A percentile compares a stretch with the other conserved stretches of the same genome.
These are phyloP conservation scores for Phytopythium helicoides DNA, from an alignment of 352 stramenopile species.

Conservation along the genomic window DNA sequence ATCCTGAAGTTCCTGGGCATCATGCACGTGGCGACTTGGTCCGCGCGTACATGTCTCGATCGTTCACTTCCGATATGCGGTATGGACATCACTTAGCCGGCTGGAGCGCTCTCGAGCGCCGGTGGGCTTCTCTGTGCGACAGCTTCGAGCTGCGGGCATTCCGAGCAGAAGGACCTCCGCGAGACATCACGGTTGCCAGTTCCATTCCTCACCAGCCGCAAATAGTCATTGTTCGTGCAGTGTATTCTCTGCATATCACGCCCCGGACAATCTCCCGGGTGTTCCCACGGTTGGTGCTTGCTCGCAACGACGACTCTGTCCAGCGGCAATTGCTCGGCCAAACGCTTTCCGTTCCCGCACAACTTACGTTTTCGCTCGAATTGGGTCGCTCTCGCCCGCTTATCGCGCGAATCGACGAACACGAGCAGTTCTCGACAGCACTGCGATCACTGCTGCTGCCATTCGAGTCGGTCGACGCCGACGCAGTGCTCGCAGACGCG, in stretches of 20 bases:
- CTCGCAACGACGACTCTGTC: background rate
- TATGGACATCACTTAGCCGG: slow-evolving; percentile 6
- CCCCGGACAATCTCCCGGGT: background rate
- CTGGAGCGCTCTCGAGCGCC: slow-evolving; percentile 3
- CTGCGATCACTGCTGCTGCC: slow-evolving; percentile 2
- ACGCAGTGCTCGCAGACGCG: slow-evolving; percentile 4
- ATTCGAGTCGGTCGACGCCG: background rate
- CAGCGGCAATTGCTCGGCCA: background rate
- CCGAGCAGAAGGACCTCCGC: background rate
- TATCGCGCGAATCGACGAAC: slow-evolving; percentile 5
- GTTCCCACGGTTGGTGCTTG: background rate
- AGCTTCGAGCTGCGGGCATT: slow-evolving; percentile 4
- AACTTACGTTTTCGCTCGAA: slow-evolving; percentile 1
- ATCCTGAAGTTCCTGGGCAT: background rate
- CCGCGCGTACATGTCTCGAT: slow-evolving; percentile 3
- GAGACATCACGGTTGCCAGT: background rate
- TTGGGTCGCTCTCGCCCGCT: background rate
- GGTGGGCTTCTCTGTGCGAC: slow-evolving; percentile 1
- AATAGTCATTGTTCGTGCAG: background rate
- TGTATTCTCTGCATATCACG: slow-evolving; percentile 6
- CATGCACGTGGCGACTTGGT: background rate
- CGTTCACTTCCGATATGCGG: slow-evolving; percentile 3
- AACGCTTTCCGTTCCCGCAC: background rate
- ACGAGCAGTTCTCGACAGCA: background rate
- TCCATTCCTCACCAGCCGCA: background rate